phyloP scores from a whole-genome alignment of 768 basidiomycete genomes.

The Kwoniella sp. region DNA sequence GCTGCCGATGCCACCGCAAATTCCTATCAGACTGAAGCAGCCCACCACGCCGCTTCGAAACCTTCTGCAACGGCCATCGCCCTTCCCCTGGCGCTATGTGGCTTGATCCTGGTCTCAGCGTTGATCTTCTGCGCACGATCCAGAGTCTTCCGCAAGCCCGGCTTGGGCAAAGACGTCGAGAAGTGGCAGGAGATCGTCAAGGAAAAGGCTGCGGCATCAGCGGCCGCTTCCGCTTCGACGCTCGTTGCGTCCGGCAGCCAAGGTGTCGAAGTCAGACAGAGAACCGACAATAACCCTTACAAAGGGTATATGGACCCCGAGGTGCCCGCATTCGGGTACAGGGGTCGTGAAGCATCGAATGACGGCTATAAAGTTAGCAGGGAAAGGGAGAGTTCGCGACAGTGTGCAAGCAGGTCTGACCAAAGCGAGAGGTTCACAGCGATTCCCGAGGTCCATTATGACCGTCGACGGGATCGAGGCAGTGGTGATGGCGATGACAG shows the following conservation, averaged over 20 bases:
- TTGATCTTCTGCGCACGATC: slow-evolving; percentile 27
- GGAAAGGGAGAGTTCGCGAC: neutral
- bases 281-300: slow-evolving; percentile 3
- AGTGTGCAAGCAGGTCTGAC: neutral
- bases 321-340: slow-evolving; percentile 10
- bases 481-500: neutral
- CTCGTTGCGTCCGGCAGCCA: neutral
- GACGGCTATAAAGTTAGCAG: neutral
- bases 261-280: slow-evolving; percentile 16
- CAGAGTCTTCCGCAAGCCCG: slow-evolving; percentile 13
- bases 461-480: neutral
- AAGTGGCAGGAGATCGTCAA: slow-evolving; percentile 23
- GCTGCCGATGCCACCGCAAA: neutral
- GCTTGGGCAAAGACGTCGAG: slow-evolving; percentile 8
- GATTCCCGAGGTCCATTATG: slow-evolving; percentile 10
- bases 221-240: neutral
- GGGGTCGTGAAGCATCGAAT: neutral
- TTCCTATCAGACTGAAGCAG: neutral
- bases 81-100: slow-evolving; percentile 28
- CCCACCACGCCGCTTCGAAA: slow-evolving; percentile 5
- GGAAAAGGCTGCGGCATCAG: slow-evolving; percentile 9
- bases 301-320: neutral
- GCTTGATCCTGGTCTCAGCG: slow-evolving; percentile 23
- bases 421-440: slow-evolving; percentile 12
- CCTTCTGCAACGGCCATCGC: slow-evolving; percentile 28